Percentiles rank a stretch among this genome's conserved stretches.
These are phyloP conservation scores for Paecilomyces dactylethromorphus DNA, from an alignment of 2,329 filamentous ascomycete species.

Conservation along the genomic window DNA sequence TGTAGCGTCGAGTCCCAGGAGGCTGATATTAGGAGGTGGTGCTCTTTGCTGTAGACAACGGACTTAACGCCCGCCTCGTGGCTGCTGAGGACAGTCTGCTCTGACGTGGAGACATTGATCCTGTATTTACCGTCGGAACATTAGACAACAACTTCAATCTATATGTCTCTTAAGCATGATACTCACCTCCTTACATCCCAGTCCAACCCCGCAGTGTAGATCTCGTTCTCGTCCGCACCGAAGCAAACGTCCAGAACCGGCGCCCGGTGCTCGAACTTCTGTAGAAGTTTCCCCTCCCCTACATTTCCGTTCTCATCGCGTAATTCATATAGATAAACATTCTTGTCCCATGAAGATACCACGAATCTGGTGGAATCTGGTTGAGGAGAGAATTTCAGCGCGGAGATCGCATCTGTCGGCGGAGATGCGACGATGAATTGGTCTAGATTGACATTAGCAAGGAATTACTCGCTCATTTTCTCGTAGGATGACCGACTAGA, in stretches of 20 bases:
- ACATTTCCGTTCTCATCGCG: slow-evolving; percentile 47
- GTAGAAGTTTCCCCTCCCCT: slow-evolving; percentile 57
- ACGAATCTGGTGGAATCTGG: slow-evolving; percentile 69
- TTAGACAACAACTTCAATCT: too few relatives aligned
- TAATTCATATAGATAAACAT: slow-evolving; percentile 83
- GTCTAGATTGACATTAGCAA: slow-evolving; percentile 28
- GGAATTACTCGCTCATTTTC: not conserved
- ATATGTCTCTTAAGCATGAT: not conserved
- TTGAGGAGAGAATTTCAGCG: slow-evolving; percentile 74
- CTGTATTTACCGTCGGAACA: slow-evolving; percentile 23
- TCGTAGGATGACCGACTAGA: slow-evolving; percentile 28
- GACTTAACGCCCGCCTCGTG: slow-evolving; percentile 75
- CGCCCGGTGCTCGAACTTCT: slow-evolving; percentile 71
- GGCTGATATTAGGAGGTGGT: slow-evolving; percentile 75
- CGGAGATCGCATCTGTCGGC: slow-evolving; percentile 80
- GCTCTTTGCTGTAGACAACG: slow-evolving; percentile 71
- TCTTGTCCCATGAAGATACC: slow-evolving; percentile 92
- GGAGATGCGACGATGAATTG: slow-evolving; percentile 80
- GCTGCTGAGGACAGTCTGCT: slow-evolving; percentile 68
- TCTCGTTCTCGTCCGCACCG: slow-evolving; percentile 71
- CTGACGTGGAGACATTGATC: slow-evolving; percentile 65
- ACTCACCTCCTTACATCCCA: slow-evolving; percentile 71
- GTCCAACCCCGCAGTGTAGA: slow-evolving; percentile 82
- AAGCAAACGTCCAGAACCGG: slow-evolving; percentile 91
- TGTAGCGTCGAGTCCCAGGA: slow-evolving; percentile 93